A percentile compares a stretch with the other conserved stretches of the same genome.
phyloP scores from a whole-genome alignment of 441 rosid genomes.

The Syzygium malaccense region DNA sequence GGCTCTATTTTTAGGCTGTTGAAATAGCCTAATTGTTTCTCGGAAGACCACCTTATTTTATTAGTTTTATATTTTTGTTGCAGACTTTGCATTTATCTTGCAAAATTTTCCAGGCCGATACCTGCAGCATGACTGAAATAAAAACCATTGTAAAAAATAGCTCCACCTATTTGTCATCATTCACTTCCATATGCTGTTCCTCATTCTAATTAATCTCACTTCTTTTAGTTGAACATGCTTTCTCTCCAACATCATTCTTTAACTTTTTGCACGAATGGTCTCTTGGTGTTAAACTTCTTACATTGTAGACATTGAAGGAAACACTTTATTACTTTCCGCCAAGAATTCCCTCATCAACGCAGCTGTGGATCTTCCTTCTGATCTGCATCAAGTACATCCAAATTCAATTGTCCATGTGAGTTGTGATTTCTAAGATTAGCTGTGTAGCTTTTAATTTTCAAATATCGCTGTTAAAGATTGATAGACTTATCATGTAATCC shows the following conservation, averaged over 20 bases:
- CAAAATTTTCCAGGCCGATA: not conserved
- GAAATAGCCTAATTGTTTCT: not conserved
- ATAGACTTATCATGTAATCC: not conserved
- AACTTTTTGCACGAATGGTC: not conserved
- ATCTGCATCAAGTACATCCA: conserved; percentile 47
- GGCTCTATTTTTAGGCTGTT: not conserved
- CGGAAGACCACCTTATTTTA: not conserved
- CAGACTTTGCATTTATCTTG: not conserved
- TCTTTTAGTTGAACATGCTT: not conserved
- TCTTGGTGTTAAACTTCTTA: not conserved
- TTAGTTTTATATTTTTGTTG: not conserved
- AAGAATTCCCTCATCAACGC: conserved; percentile 69
- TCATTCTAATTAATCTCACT: not conserved
- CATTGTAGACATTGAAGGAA: conserved; percentile 70
- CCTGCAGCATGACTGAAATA: not conserved
- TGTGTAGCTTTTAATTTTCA: not conserved
- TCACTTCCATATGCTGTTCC: not conserved
- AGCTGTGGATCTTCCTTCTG: conserved; percentile 71
- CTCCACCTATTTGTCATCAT: not conserved
- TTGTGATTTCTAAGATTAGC: not conserved
- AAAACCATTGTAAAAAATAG: not conserved
- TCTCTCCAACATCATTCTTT: not conserved
- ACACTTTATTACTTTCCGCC: conserved; percentile 73
- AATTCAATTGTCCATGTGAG: conserved; percentile 73
- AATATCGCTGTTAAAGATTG: not conserved